Evolutionary conservation across 257 asterid species (phyloP).

Genomic region (Solanum peruvianum): DNA sequence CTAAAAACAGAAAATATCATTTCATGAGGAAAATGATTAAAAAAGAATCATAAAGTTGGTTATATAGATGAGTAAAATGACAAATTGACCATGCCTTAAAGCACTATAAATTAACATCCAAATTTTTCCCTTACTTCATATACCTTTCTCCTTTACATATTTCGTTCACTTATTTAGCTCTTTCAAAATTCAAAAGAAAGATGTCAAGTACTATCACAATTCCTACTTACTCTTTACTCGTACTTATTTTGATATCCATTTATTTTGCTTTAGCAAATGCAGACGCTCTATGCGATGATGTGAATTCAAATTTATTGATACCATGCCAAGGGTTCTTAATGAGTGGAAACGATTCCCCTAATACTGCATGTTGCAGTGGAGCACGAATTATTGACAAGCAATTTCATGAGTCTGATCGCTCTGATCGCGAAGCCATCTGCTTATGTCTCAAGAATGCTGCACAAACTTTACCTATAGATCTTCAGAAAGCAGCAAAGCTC

Average conservation of each 20-base stretch:
- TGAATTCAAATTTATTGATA: constrained; percentile 4
- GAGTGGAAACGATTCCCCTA: constrained; percentile 11
- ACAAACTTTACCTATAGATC: not conserved
- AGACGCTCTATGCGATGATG: constrained; percentile 13
- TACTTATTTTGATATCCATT: not conserved
- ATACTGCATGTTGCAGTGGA: constrained; percentile 10
- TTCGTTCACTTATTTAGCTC: too few species aligned
- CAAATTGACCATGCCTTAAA: not conserved
- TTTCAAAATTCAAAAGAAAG: too few species aligned
- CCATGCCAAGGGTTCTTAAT: constrained; percentile 26
- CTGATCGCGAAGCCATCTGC: constrained; percentile 19
- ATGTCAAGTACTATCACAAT: not conserved
- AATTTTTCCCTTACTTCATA: not conserved
- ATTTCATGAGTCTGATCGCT: constrained; percentile 1
- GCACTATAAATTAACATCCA: not conserved
- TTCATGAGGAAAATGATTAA: too few species aligned
- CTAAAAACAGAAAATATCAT: too few species aligned
- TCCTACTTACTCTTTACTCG: not conserved
- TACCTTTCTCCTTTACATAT: too few species aligned
- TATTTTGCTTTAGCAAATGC: not conserved
- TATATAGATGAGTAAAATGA: not conserved
- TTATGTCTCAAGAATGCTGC: constrained; percentile 17
- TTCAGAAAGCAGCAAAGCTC: not conserved
- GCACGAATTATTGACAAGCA: constrained; percentile 3
- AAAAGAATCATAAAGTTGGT: too few species aligned